A percentile compares a stretch with the other conserved stretches of the same genome.
Evolutionary conservation across 164 flowering plant genomes (phyloP).

Genomic region (Pachysandra terminalis): DNA sequence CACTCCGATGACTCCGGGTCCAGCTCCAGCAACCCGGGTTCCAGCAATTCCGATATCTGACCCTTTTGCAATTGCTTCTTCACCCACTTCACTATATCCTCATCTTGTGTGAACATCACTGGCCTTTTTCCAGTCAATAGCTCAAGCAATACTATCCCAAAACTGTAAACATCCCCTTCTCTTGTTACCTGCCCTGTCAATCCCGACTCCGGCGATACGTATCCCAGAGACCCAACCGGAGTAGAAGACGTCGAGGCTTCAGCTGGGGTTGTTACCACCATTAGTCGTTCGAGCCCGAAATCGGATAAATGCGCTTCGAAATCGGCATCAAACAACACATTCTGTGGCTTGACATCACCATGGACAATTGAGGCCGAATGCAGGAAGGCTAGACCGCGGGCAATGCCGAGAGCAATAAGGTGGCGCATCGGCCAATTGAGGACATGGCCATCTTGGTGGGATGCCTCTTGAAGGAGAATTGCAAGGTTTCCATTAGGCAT

Average conservation of each 20-base stretch:
- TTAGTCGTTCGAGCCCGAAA: constrained; percentile 61
- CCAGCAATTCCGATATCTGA: constrained; percentile 73
- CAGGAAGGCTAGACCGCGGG: constrained; percentile 76
- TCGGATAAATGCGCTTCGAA: constrained; percentile 95
- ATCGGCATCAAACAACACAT: constrained; percentile 85
- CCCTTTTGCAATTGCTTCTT: constrained; percentile 82
- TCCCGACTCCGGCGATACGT: constrained; percentile 73
- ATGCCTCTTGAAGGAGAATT: constrained; percentile 86
- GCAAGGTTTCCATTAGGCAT: constrained; percentile 95
- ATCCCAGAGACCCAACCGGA: constrained; percentile 70
- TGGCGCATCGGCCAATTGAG: constrained; percentile 99
- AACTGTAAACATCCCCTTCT: constrained; percentile 85
- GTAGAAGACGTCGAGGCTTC: constrained; percentile 57
- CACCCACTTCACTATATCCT: constrained; percentile 98
- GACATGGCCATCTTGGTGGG: constrained; percentile 90
- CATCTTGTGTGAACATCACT: constrained; percentile 79
- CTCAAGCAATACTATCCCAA: constrained; percentile 84
- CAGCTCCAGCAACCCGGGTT: constrained; percentile 83
- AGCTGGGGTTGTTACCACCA: constrained; percentile 33
- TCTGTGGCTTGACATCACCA: constrained; percentile 84
- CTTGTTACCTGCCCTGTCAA: constrained; percentile 50
- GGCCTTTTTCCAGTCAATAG: constrained; percentile 78
- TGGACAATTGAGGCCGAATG: constrained; percentile 61
- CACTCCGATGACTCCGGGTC: constrained; percentile 98
- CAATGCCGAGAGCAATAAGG: constrained; percentile 83